A percentile compares a stretch with the other conserved stretches of the same genome.
Conservation (phyloP, 2,329 filamentous ascomycete species). For the Colletotrichum sp. region DNA sequence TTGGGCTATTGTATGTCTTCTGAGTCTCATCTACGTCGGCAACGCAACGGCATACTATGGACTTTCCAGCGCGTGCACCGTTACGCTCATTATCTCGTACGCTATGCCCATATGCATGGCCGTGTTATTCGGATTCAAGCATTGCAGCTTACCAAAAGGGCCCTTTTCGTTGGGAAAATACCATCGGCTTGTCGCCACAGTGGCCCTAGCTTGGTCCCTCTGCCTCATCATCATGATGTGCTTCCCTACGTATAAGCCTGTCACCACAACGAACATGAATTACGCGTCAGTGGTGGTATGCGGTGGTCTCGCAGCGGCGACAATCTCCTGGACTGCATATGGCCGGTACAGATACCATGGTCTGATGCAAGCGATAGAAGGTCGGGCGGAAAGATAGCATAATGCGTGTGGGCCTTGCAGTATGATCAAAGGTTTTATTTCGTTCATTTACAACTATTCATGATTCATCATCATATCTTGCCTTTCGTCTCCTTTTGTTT, state of each 20-base stretch:
- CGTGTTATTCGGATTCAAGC: background rate
- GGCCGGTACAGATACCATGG: background rate
- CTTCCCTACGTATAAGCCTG: background rate
- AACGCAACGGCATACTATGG: background rate
- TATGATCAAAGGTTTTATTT: background rate
- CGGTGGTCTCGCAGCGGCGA: background rate
- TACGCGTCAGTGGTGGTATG: background rate
- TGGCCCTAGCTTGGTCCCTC: background rate
- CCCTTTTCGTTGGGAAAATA: background rate
- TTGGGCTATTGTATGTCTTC: background rate
- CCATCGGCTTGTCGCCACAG: background rate
- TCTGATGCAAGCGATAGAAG: background rate
- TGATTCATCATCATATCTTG: background rate
- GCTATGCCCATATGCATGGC: background rate
- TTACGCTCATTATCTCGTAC: background rate
- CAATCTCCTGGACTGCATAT: background rate
- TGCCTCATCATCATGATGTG: background rate
- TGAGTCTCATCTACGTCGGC: background rate
- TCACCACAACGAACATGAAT: background rate
- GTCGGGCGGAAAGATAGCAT: background rate
- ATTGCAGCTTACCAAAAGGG: background rate
- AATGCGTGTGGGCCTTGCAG: background rate
- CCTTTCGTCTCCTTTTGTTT: background rate
- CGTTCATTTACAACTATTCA: background rate
- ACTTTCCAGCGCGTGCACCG: background rate